Percentiles rank a stretch among this genome's conserved stretches.
These are phyloP conservation scores for Rhododendron williamsianum DNA, from an alignment of 148 eudicot species.

Conservation along the genomic window DNA sequence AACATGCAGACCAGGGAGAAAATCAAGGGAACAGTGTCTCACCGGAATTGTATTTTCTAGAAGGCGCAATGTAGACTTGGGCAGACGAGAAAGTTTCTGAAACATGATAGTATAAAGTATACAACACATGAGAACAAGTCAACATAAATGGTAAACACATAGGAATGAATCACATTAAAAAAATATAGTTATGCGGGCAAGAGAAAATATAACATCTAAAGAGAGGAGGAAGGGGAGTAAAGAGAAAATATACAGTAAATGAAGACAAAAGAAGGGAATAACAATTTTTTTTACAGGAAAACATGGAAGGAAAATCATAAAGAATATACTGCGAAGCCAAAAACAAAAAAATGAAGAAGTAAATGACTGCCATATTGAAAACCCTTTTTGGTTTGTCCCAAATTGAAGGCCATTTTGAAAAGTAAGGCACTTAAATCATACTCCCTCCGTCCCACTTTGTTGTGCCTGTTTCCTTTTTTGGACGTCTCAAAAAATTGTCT, in stretches of 20 bases:
- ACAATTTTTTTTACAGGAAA: not conserved
- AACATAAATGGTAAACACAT: not conserved
- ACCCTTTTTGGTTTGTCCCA: not conserved
- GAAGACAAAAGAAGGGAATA: not conserved
- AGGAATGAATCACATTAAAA: not conserved
- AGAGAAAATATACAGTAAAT: not conserved
- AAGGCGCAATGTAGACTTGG: constrained; percentile 81
- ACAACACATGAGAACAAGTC: constrained; percentile 1
- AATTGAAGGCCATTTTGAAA: not conserved
- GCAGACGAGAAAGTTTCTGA: constrained; percentile 86
- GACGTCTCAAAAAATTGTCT: too few relatives aligned
- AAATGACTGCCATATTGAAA: not conserved
- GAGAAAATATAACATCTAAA: not conserved
- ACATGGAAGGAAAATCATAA: not conserved
- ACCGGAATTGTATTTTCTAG: constrained; percentile 83
- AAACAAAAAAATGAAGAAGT: not conserved
- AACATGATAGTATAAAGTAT: constrained; percentile 16
- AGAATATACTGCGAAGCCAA: not conserved
- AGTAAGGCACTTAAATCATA: not conserved
- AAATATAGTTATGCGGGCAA: not conserved
- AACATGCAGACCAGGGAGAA: not conserved
- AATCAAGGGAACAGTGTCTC: not conserved
- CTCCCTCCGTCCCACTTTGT: too few relatives aligned
- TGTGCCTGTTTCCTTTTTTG: too few relatives aligned
- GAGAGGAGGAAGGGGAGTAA: not conserved